Evolutionary conservation across 2,329 filamentous ascomycete genomes (phyloP), one percentile per base, ranked within the genome.

Genomic region (Lachnellula hyalina): DNA sequence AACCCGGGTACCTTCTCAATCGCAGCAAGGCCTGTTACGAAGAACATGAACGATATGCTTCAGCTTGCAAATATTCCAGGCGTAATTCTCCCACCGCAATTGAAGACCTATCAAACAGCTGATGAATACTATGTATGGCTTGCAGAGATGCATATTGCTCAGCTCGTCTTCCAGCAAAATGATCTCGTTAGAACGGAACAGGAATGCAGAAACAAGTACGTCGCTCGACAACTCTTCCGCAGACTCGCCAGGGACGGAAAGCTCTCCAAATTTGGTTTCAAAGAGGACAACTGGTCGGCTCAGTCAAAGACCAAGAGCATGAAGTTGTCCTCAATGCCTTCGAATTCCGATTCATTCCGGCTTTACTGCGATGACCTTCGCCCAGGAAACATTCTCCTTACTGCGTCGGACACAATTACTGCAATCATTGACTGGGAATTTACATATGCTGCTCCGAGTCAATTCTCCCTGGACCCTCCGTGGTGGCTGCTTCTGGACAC

Each of bases 171-270:
- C 52, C 72, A 76, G 56, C 70, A 67, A 47, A 74, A 75, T 53
- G 67, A 74, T 40, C 57, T 67, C 0, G 60, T 74, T 2, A 51
- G 53, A 0, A 63, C 66, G 1, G 72, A 69, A 23, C 69, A 71
- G 12, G 73, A 76, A 52, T 71, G 68, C 40, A 67, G 70, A 3
- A 71, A 69, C 17, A 75, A 76, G 54, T 74, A 73, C 49, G 65
- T 74, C 4, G 68, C 71, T 3, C 71, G 72, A 5, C 67, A 71
- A 17, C 55, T 76, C 0, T 76, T 76, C 53, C 72, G 69, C 5
- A 68, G 60, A 35, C 50, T 72, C 3, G 67, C 67, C 21, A 55
- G 46, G 41, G 47, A 55, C 34, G 55, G 48, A 15, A 40, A 38
- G 45, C 38, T 51, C 28, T 51, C 49, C 23, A 54, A 14, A 21